Base-by-base conservation (phyloP, 371 early-diverging fungal genomes). In the Mortierella sp. region DNA sequence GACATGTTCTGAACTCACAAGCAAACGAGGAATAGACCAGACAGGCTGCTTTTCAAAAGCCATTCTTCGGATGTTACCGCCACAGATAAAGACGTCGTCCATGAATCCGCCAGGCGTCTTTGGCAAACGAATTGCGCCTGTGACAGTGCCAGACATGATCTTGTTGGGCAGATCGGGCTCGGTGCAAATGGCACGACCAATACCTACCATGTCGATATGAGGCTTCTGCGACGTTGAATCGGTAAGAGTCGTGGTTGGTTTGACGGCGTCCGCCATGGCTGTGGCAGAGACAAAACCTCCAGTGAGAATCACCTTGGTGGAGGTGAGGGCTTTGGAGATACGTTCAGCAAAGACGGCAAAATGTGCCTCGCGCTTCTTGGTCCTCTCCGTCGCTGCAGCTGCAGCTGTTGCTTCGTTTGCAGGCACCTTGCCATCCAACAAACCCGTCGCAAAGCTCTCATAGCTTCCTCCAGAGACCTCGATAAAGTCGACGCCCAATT, bases 281-380 rank as follows among this genome's bases (percentile, higher is more conserved):
- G 51, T 24, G 16, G 60, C 60, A 28, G 50, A 41, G n/a, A 54
- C 53, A 26, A 66, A 66, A 12, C 66, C 67, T 13, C 67, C 67
- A 7, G 67, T 66, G 30, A 66, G 60, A 26, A 59, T 53, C 27
- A 66, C 54, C 23, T 59, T 59, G 8, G 67, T 59, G 39, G 31
- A 30, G 4, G 42, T 48, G 38, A 66, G 48, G 14, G 58, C 54
- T 12, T 51, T 54, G 0, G 67, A 66, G 54, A 66, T 66, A 26
- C 59, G 59, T 14, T 66, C 67, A 8, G 67, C 67, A 59, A 66
- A 66, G n/a, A 66, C 60, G 18, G 67, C 67, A 18, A 59, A 66
- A 24, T 66, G 67, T 27, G 60, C 67, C 49, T 66, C 67, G 16
- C 67, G 67, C 30, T 53, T 42, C 21, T 45, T 52, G 14, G 66